These are phyloP conservation scores for Syncephalastrum contaminatum DNA, from an alignment of 371 early-diverging fungal genomes.

Conservation along the genomic window DNA sequence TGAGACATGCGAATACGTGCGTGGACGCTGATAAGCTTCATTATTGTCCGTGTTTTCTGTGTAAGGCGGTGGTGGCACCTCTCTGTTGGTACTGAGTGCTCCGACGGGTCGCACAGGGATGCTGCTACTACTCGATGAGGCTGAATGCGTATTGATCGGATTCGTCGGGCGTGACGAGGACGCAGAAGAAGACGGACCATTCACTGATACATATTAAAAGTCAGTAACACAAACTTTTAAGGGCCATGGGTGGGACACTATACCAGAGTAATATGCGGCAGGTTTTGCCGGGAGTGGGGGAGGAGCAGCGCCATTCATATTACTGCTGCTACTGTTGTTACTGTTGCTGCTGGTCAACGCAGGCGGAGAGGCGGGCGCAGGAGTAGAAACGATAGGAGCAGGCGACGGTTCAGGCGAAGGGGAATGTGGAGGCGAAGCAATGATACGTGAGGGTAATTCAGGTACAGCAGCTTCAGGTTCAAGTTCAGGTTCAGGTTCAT, in stretches of 20 bases:
- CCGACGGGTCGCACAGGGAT: too few species aligned
- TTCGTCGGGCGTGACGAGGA: constrained; percentile 1
- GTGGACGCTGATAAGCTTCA: too few species aligned
- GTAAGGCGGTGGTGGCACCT: too few species aligned
- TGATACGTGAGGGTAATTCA: too few species aligned
- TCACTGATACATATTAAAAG: too few species aligned
- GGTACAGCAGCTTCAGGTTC: too few species aligned
- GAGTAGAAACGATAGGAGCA: not conserved
- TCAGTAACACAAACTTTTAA: too few species aligned
- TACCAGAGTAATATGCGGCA: constrained; percentile 15
- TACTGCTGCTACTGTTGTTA: not conserved
- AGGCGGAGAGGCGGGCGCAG: not conserved
- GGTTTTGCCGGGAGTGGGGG: constrained; percentile 19
- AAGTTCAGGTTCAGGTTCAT: too few species aligned
- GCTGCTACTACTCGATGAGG: not conserved
- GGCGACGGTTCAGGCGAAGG: constrained; percentile 5
- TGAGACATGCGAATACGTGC: too few species aligned
- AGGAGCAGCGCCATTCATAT: not conserved
- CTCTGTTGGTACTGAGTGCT: too few species aligned
- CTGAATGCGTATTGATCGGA: not conserved
- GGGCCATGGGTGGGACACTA: not conserved
- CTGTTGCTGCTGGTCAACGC: not conserved
- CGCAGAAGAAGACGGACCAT: not conserved
- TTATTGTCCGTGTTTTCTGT: too few species aligned
- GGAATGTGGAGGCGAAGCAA: too few species aligned